Base-by-base conservation (phyloP, 1,139 yeast species). In the Blastobotrys raffinosifermentans region DNA sequence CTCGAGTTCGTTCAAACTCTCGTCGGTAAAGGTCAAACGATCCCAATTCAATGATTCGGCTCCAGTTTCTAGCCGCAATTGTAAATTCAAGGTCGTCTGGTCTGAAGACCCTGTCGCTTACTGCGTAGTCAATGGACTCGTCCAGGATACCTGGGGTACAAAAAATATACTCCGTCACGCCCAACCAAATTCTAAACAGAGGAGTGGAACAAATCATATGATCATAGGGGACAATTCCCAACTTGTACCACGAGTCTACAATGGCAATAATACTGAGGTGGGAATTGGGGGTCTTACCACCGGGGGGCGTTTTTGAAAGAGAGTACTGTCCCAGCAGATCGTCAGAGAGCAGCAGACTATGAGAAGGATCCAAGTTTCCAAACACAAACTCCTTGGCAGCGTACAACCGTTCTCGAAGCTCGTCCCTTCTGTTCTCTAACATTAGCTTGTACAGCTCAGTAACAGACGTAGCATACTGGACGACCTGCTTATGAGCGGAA, bases 121-220 rank as follows among this genome's bases (percentile, higher is more conserved):
- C 66, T 1, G 94, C 82, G 40, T 82, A 93, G 8, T 73, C 73
- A 13, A 91, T 72, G 45, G 94, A 81, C 45, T 77, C 79, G 38
- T 87, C 96, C 29, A 91, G 63, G 29, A 89, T 62, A 0, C 81
- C 84, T 0, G 93, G 91, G 0, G 89, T 77, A 53, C 94, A 79
- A 57, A 91, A 91, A 22, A 91, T 65, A 57, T 86, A 89, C 56
- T 91, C 97, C 0, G 95, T 78, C 15, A 91, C 97, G 29, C 97
- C 98, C 35, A 91, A 69, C 63, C 93, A 86, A 31, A 91, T 86
- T 55, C 98, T 72, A 58, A 89, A 91, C 23, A 81, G 54, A 26
- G 98, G 98, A 0, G 98, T 91, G 1, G 96, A 86, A 57, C 98
- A 91, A 46, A 91, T 89, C 64, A 89, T 89, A 60, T 91, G 98